phyloP scores from a whole-genome alignment of 176 grass and related monocot species.

The Saccharum spontaneum region DNA sequence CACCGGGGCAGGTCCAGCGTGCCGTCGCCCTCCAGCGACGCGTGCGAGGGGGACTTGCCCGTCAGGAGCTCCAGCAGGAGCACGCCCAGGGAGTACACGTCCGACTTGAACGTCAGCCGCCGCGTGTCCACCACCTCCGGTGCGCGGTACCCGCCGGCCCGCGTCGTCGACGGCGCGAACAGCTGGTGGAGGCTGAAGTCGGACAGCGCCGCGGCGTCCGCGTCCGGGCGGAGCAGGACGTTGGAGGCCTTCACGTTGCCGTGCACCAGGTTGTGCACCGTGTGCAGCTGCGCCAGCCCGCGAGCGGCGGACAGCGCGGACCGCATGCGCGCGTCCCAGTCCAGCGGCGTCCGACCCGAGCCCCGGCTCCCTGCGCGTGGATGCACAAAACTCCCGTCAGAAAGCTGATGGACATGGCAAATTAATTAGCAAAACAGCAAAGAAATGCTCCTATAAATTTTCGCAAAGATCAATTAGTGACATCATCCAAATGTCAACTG shows the following conservation, averaged over 20 bases:
- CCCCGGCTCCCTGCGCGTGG: slow-evolving; percentile 69
- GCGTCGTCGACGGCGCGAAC: slow-evolving; percentile 53
- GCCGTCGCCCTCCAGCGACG: slow-evolving; percentile 78
- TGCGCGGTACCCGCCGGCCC: slow-evolving; percentile 64
- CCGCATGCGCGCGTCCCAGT: slow-evolving; percentile 90
- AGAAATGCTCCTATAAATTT: neutral
- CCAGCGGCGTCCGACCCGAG: slow-evolving; percentile 74
- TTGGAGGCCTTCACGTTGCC: slow-evolving; percentile 94
- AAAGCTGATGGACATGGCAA: neutral
- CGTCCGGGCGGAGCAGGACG: slow-evolving; percentile 80
- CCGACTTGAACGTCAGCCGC: slow-evolving; percentile 75
- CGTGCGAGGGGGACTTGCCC: slow-evolving; percentile 74
- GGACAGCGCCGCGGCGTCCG: slow-evolving; percentile 62
- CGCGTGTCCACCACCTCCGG: slow-evolving; percentile 86
- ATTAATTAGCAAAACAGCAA: neutral
- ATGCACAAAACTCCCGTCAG: slow-evolving; percentile 20
- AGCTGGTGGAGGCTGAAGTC: slow-evolving; percentile 80
- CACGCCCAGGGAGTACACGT: slow-evolving; percentile 92
- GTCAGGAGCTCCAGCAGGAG: slow-evolving; percentile 87
- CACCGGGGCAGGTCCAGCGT: slow-evolving; percentile 87
- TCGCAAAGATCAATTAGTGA: neutral
- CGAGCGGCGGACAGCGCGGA: slow-evolving; percentile 69
- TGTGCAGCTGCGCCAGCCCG: slow-evolving; percentile 79
- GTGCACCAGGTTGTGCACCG: slow-evolving; percentile 60
- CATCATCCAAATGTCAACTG: neutral